Percentiles rank a stretch among this genome's conserved stretches.
Evolutionary conservation across 2,329 filamentous ascomycete species (phyloP).

Genomic region (Neopestalotiopsis sp.): DNA sequence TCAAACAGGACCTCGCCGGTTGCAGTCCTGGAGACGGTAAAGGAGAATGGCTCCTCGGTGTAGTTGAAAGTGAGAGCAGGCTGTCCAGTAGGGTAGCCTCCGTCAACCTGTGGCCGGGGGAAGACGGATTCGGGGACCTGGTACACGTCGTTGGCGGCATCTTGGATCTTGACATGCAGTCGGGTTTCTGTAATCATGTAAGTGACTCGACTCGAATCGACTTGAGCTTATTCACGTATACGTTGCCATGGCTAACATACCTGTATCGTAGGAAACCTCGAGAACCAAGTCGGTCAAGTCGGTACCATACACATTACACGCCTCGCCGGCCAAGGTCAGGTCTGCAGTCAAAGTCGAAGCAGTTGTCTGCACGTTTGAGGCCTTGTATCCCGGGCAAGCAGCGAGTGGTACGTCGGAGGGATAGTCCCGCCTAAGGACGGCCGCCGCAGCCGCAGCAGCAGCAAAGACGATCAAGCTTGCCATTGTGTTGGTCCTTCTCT

Average conservation of each 20-base stretch:
- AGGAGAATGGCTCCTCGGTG: conserved; percentile 45
- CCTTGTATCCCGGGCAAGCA: conserved; percentile 67
- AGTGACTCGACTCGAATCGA: not conserved
- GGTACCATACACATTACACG: conserved; percentile 73
- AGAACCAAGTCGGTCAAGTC: conserved; percentile 68
- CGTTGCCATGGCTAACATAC: conserved; percentile 29
- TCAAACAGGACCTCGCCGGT: conserved; percentile 67
- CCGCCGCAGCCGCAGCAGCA: conserved; percentile 32
- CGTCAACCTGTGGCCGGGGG: conserved; percentile 54
- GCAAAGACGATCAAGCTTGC: conserved; percentile 34
- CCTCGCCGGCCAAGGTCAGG: conserved; percentile 65
- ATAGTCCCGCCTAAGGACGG: conserved; percentile 30
- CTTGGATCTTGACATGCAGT: conserved; percentile 78
- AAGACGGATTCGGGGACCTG: conserved; percentile 76
- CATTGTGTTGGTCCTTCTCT: conserved; percentile 26
- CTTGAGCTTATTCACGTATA: not conserved
- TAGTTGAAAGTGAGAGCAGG: conserved; percentile 41
- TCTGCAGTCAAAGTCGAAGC: conserved; percentile 64
- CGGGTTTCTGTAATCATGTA: conserved; percentile 56
- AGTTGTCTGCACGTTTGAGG: conserved; percentile 59
- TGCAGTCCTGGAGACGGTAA: conserved; percentile 43
- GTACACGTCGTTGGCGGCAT: conserved; percentile 72
- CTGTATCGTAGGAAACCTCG: conserved; percentile 69
- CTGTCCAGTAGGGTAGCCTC: conserved; percentile 23
- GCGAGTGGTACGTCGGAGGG: conserved; percentile 34